Base-by-base conservation (phyloP, 176 grass and related monocot genomes). In the Juncus effusus region DNA sequence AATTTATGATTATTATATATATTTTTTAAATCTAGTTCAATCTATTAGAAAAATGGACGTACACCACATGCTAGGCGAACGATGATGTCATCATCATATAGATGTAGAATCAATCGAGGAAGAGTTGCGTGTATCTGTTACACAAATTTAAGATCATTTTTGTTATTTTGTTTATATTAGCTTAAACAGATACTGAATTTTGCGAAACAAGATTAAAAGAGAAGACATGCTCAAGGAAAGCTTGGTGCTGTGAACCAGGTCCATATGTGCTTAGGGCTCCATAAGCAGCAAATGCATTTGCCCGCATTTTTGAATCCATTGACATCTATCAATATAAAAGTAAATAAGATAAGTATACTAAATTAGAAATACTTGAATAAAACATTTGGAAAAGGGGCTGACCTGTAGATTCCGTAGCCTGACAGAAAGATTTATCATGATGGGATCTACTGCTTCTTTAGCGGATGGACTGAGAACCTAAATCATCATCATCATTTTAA, bases 261-360 rank as follows among this genome's bases (percentile, higher is more conserved):
- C 78, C 89, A 79, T 85, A 93, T 36, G 62, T 77, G 65, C 81
- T 85, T 79, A 93, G 57, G 61, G 84, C 84, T 74, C 89, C 89
- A 74, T 93, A 93, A 76, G 84, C 89, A 77, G 89, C 89, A 85
- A 93, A 88, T 12, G 89, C 89, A 66, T 85, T 88, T 58, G 89
- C 84, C 56, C 89, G 86, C 89, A 93, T 88, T 79, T 93, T 93
- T 6, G 72, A 42, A 79, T 93, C 82, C 84, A 93, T 88, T 7
- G 75, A 93, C 5, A 93, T 80, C 89, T 93, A 79, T 69, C 19
- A 28, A 28, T 28, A 28, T 28, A 28, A 28, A 28, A 28, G 19
- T 28, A 28, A 28, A 28, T 28, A 28, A 28, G 19, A 28, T 28
- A 28, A 28, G 19, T 59, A 42, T 9, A 59, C 11, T 74, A 59